phyloP scores from a whole-genome alignment of 2,329 filamentous ascomycete species.

The Fusarium redolens region DNA sequence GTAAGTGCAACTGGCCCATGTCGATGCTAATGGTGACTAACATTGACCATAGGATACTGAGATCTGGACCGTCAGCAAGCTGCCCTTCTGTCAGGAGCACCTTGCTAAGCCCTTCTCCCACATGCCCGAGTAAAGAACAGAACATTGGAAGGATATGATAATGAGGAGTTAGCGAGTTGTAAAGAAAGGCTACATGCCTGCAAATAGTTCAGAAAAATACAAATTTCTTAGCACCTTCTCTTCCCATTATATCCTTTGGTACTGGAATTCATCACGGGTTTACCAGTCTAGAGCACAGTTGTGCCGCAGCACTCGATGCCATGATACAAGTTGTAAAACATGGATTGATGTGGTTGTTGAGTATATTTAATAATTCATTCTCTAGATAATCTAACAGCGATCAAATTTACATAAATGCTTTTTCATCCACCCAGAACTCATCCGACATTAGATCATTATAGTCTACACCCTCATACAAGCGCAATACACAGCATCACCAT shows the following conservation, averaged over 20 bases:
- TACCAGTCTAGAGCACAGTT: background rate
- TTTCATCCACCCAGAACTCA: slow-evolving; percentile 2
- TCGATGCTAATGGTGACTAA: slow-evolving; percentile 8
- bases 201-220: slow-evolving; percentile 2
- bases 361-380: slow-evolving; percentile 25
- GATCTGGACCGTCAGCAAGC: slow-evolving; percentile 76
- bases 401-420: background rate
- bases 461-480: slow-evolving; percentile 9
- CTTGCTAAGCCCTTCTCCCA: slow-evolving; percentile 71
- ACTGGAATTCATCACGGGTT: no score
- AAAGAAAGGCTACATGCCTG: background rate
- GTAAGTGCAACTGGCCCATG: slow-evolving; percentile 51
- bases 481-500: slow-evolving; percentile 5
- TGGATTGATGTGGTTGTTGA: background rate
- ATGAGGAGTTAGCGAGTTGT: slow-evolving; percentile 12
- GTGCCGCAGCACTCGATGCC: background rate
- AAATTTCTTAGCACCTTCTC: background rate
- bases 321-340: background rate
- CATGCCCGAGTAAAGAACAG: slow-evolving; percentile 66
- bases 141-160: background rate
- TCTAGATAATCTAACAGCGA: slow-evolving; percentile 20
- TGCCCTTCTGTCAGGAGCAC: slow-evolving; percentile 76
- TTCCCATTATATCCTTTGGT: background rate
- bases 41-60: slow-evolving; percentile 66
- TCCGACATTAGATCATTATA: slow-evolving; percentile 11